A percentile compares a stretch with the other conserved stretches of the same genome.
phyloP scores from a whole-genome alignment of 371 early-diverging fungal genomes.

The Mortierella sp. region DNA sequence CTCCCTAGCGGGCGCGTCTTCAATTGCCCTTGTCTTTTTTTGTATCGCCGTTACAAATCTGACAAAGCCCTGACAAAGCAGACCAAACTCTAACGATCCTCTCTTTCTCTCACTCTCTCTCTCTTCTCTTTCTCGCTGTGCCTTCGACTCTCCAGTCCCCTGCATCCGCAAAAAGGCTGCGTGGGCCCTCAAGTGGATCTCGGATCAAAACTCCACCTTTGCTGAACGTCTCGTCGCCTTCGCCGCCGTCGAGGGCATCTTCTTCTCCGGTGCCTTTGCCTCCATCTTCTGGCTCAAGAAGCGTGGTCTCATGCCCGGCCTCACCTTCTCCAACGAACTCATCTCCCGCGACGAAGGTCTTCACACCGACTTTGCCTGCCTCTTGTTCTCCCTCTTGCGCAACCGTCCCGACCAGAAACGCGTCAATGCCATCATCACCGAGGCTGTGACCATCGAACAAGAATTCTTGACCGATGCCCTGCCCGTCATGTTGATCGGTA shows the following conservation, averaged over 20 bases:
- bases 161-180: constrained; percentile 98
- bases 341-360: constrained; percentile 99
- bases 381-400: constrained; percentile 90
- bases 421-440: constrained; percentile 85
- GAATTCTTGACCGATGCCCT: constrained; percentile 97
- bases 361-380: constrained; percentile 99
- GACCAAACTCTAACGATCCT: constrained; percentile 1
- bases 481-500: constrained; percentile 97
- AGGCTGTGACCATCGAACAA: constrained; percentile 97
- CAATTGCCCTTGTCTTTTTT: background rate
- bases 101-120: constrained; percentile 10
- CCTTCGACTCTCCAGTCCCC: constrained; percentile 78
- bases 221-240: constrained; percentile 98
- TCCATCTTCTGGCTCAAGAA: constrained; percentile 99
- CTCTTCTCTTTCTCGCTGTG: background rate
- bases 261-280: constrained; percentile 99
- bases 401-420: constrained; percentile 81
- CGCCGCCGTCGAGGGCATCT: constrained; percentile 99
- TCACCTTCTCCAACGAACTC: constrained; percentile 99
- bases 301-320: constrained; percentile 99
- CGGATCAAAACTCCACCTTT: constrained; percentile 86
- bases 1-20: constrained; percentile 12
- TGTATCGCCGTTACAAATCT: background rate
- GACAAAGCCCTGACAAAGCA: no score
- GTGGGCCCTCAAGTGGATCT: constrained; percentile 99